phyloP scores from a whole-genome alignment of 2,329 filamentous ascomycete genomes.

The Emmonsia crescens region DNA sequence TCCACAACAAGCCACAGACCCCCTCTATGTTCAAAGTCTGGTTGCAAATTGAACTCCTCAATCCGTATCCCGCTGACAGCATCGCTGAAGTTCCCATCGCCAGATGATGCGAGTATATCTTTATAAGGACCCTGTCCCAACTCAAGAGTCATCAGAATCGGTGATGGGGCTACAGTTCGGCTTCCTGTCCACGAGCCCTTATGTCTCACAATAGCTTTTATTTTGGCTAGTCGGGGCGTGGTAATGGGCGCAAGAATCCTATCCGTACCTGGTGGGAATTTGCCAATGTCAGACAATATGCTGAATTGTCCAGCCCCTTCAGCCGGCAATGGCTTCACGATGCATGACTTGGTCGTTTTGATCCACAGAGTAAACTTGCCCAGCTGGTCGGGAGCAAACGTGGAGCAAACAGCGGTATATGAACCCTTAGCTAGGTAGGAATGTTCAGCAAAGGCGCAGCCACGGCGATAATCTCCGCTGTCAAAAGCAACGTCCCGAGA shows the following conservation, averaged over 20 bases:
- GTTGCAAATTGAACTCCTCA: constrained; percentile 62
- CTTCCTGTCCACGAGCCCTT: constrained; percentile 31
- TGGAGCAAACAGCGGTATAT: constrained; percentile 85
- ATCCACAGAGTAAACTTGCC: constrained; percentile 66
- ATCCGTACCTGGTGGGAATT: constrained; percentile 44
- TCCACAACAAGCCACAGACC: constrained; percentile 76
- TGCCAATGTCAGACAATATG: constrained; percentile 34
- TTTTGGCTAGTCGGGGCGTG: constrained; percentile 47
- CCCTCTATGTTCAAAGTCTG: constrained; percentile 43
- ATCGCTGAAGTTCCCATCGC: constrained; percentile 67
- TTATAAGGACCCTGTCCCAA: constrained; percentile 60
- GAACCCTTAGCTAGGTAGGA: constrained; percentile 53
- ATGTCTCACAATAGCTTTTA: constrained; percentile 46
- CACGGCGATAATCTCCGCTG: constrained; percentile 79
- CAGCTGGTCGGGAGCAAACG: constrained; percentile 70
- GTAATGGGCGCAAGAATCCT: constrained; percentile 44
- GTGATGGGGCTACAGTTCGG: constrained; percentile 30
- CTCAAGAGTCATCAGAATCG: constrained; percentile 62
- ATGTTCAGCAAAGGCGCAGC: constrained; percentile 60
- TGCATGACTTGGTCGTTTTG: constrained; percentile 47
- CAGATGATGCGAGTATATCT: constrained; percentile 53
- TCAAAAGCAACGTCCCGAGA: constrained; percentile 67
- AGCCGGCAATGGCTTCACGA: constrained; percentile 51
- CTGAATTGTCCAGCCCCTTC: constrained; percentile 67
- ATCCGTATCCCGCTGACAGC: constrained; percentile 55